Evolutionary conservation across 345 rosid species (phyloP), one percentile per base, ranked within the genome.

Genomic region (Populus tremula): DNA sequence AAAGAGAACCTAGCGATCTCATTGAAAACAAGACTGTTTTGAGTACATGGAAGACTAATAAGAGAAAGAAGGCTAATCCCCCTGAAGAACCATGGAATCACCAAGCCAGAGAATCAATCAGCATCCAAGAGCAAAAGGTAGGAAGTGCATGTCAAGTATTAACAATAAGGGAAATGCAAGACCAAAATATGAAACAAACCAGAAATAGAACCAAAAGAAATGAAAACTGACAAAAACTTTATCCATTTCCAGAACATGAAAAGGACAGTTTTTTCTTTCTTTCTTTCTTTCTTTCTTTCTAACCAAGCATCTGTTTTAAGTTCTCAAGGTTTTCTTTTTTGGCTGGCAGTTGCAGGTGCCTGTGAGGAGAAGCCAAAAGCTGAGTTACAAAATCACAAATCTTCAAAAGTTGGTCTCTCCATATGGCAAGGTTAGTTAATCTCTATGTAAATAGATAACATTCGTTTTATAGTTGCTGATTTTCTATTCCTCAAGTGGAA

Each of bases 361-460:
- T 4, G 63, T 76, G 27, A 87, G 83, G 80, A 89, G 89, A 82
- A 91, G 88, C 81, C 93, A 89, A 70, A 89, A 87, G 85, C 82
- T 91, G 45, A 86, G 89, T 65, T 91, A 91, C 78, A 91, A 85
- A 69, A 80, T 89, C 71, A 91, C 95, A 66, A 78, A 90, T 70
- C 88, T 91, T 33, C 95, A 91, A 29, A 89, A 91, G 85, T 69
- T 91, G 81, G 95, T 91, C 21, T 91, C 95, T 36, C 90, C 95
- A 54, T 91, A 86, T 80, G 95, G 95, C 71, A 91, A 91, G 89
- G 95, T 89, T 47, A 41, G 77, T 70, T 36, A 0, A 33, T 12
- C 10, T 25, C 5, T 23, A 16, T 27, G 18, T 25, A 45, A 13
- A 41, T 25, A 12, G 35, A 50, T 5, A 9, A 1, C 18, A 4